Evolutionary conservation across 192 early-diverging fungal species (phyloP), one percentile per base, ranked within the genome.

Genomic region (Blastocladiella britannica): DNA sequence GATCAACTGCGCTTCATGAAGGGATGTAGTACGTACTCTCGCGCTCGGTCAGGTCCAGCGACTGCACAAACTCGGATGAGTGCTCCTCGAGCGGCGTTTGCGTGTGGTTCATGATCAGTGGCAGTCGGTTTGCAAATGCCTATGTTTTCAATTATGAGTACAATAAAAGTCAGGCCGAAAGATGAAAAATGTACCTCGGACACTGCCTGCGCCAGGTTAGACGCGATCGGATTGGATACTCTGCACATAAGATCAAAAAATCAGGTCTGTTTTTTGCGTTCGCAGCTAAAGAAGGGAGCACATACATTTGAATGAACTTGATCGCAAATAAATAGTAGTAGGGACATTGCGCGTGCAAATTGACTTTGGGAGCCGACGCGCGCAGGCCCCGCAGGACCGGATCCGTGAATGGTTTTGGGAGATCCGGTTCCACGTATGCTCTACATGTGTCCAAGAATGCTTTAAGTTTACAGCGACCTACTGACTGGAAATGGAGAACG

Each of bases 311-410:
- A 23, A 64, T 28, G 47, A 73, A 55, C 47, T 68, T 70, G 6
- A 59, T 20, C 4, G 69, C 72, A 28, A 73, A 68, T 28, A 60
- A 20, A 55, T 68, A 68, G 28, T 62, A 73, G 51, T 69, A 73
- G 2, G 69, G 72, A 53, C 69, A 68, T 0, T 68, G 37, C 12
- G 60, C 25, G 23, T 65, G 61, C 51, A 61, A 62, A 53, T 73
- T 70, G 26, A 73, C 62, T 22, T 29, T 57, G 9, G 54, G 56
- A 25, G 64, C 64, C 15, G 60, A 60, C 23, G 72, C 72, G 47
- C 67, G 55, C 29, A 73, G 52, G 8, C 53, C 63, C 53, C 66
- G 67, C 25, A 66, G 60, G 26, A 66, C 63, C 22, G 60, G 56
- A 8, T 55, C 54, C n/a, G 62, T 60, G 54, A 58, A 71, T 3